Base-by-base conservation (phyloP, 2,329 filamentous ascomycete species). In the Harringtonia aguacate region DNA sequence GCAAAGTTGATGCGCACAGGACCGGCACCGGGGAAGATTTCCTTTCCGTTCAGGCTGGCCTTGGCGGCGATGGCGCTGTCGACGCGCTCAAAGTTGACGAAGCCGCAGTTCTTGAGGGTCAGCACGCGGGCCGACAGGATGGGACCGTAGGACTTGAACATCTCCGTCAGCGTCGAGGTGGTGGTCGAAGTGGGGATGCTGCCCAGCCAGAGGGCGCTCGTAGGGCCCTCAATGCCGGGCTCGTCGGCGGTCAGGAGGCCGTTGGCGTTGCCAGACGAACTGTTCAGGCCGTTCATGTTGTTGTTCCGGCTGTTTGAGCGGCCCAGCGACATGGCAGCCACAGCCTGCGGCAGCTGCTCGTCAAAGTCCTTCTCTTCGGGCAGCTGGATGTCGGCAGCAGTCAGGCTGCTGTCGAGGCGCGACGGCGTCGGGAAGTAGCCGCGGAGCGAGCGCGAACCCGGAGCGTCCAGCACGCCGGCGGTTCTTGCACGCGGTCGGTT, bases 51-150 rank as follows among this genome's bases (percentile, higher is more conserved):
- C 64, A 95, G 81, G 58, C 81, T 75, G 14, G 80, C 80, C 61
- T 90, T 94, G 15, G 92, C 92, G 48, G 86, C 81, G 33, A 95
- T 81, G 45, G 92, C 92, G 59, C 87, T 94, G 52, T 97, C 89
- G 27, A 92, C 67, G 47, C 79, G 82, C 63, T 97, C 88, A 57
- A 95, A 98, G 63, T 98, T 98, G 59, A 98, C 90, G 55, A 98
- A 98, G 4, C 90, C 92, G 60, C 92, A 98, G 64, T 95, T 97
- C 73, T 98, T 98, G 70, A 98, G 88, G 1, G 92, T 97, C 49
- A 98, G 72, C 5, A 98, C 92, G 51, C 92, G 78, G 24, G 87
- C 90, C 4, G 90, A 95, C 52, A 92, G 75, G 50, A 98, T 95
- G 4, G 84, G 76, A 10, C 92, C 92, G 53, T 92, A 94, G n/a